phyloP scores from a whole-genome alignment of 2,329 filamentous ascomycete genomes.

The Microcyclospora pomicola region DNA sequence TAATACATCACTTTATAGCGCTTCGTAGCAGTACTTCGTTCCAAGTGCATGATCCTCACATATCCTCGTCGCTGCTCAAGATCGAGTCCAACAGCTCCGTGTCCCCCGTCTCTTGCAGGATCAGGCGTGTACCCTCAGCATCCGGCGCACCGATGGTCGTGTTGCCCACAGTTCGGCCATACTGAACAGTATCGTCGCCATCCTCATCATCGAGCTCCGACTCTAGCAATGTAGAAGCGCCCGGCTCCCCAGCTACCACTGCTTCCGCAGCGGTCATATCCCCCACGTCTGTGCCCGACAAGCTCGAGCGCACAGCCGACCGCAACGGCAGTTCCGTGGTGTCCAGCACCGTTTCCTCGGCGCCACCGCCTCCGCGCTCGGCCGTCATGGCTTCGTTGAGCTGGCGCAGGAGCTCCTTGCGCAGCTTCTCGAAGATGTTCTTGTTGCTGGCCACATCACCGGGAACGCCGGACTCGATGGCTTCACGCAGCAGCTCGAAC shows the following conservation, averaged over 20 bases:
- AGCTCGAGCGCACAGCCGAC: neutral
- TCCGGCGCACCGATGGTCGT: slow-evolving; percentile 20
- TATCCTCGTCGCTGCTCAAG: slow-evolving; percentile 2
- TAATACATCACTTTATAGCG: neutral
- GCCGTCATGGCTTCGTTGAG: slow-evolving; percentile 30
- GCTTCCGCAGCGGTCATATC: slow-evolving; percentile 5
- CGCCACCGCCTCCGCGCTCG: slow-evolving; percentile 19
- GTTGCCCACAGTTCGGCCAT: slow-evolving; percentile 8
- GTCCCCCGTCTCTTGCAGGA: slow-evolving; percentile 4
- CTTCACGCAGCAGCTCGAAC: slow-evolving; percentile 33
- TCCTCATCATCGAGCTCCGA: slow-evolving; percentile 12
- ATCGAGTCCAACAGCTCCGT: slow-evolving; percentile 2
- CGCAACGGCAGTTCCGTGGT: slow-evolving; percentile 9
- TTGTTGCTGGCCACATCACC: slow-evolving; percentile 36
- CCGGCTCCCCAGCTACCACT: slow-evolving; percentile 6
- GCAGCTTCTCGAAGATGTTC: slow-evolving; percentile 42
- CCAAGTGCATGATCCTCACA: neutral
- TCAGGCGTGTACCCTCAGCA: slow-evolving; percentile 23
- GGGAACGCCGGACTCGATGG: slow-evolving; percentile 36
- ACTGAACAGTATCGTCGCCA: slow-evolving; percentile 12
- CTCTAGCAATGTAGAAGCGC: slow-evolving; percentile 4
- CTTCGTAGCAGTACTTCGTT: neutral
- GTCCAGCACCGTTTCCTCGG: slow-evolving; percentile 19
- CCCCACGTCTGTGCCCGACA: neutral
- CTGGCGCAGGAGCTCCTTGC: slow-evolving; percentile 37